These are phyloP conservation scores for Podochytrium sp. DNA, from an alignment of 192 early-diverging fungal species.

Conservation along the genomic window DNA sequence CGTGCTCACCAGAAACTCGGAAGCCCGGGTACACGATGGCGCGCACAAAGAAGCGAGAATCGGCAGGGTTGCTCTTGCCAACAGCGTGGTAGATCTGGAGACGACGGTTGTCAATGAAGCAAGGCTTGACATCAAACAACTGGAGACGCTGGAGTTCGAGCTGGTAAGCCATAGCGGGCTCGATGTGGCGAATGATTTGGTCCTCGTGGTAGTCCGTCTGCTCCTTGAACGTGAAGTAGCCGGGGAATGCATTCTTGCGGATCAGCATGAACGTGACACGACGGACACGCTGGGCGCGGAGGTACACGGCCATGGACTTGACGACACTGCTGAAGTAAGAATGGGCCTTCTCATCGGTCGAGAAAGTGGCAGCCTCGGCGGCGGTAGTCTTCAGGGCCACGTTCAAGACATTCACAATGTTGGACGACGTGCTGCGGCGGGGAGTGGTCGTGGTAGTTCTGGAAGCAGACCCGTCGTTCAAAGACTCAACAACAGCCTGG, in stretches of 20 bases:
- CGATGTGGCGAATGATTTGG: constrained; percentile 94
- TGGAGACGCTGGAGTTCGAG: constrained; percentile 89
- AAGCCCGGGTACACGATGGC: constrained; percentile 92
- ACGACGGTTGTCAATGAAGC: constrained; percentile 91
- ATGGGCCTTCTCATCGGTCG: constrained; percentile 71
- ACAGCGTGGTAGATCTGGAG: constrained; percentile 96
- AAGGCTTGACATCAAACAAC: constrained; percentile 96
- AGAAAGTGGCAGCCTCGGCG: constrained; percentile 61
- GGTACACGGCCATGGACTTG: constrained; percentile 54
- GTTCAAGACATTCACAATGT: constrained; percentile 81
- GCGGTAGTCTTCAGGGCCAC: constrained; percentile 62
- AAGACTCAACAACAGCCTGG: constrained; percentile 63
- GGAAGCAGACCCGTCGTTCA: constrained; percentile 22
- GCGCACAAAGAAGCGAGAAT: constrained; percentile 97
- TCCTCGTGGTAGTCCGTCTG: constrained; percentile 84
- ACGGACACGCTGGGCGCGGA: constrained; percentile 79
- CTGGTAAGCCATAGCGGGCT: constrained; percentile 98
- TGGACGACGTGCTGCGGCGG: constrained; percentile 35
- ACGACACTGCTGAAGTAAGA: constrained; percentile 69
- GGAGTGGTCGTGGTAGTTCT: neutral
- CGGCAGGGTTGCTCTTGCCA: constrained; percentile 91
- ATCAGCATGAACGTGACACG: constrained; percentile 90
- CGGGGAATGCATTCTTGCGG: constrained; percentile 80
- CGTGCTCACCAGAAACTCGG: constrained; percentile 70
- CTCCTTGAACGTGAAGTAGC: constrained; percentile 97